A percentile compares a stretch with the other conserved stretches of the same genome.
phyloP scores from a whole-genome alignment of 768 basidiomycete genomes.

The Boletus barrowsii region DNA sequence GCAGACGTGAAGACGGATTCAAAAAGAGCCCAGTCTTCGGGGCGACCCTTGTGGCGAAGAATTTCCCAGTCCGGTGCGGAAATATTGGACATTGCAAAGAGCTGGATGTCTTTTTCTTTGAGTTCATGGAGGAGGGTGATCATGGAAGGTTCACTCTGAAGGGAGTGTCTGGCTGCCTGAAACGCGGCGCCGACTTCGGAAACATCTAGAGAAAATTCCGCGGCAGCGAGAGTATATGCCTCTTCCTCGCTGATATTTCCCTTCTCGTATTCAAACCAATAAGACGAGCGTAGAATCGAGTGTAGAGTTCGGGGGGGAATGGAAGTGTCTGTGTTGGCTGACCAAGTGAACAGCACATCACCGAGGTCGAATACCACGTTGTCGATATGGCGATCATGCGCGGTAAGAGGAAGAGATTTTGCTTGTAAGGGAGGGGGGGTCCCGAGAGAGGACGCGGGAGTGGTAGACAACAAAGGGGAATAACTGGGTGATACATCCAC shows the following conservation, averaged over 20 bases:
- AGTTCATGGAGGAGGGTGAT: conserved; percentile 16
- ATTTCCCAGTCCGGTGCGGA: conserved; percentile 21
- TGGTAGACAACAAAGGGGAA: neutral
- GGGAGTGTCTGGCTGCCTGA: conserved; percentile 1
- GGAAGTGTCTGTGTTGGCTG: conserved; percentile 11
- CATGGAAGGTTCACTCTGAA: conserved; percentile 14
- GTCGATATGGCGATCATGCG: conserved; percentile 16
- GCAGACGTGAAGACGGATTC: conserved; percentile 21
- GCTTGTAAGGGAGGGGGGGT: conserved; percentile 1
- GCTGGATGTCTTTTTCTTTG: conserved; percentile 1
- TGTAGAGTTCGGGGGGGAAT: conserved; percentile 10
- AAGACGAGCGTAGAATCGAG: conserved; percentile 13
- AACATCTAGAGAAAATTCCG: conserved; percentile 16
- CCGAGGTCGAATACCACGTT: conserved; percentile 23
- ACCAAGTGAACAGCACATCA: conserved; percentile 24
- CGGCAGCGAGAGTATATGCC: conserved; percentile 1
- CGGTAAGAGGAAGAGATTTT: neutral
- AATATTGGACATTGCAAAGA: conserved; percentile 25
- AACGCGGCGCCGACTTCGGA: conserved; percentile 11
- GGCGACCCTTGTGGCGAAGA: conserved; percentile 10
- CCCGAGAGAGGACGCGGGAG: conserved; percentile 2
- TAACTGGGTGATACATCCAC: neutral
- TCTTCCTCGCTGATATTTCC: conserved; percentile 15
- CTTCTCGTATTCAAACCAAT: conserved; percentile 24
- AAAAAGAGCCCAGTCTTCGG: conserved; percentile 20